phyloP scores from a whole-genome alignment of 192 early-diverging fungal genomes.

The Coemansia reversa region DNA sequence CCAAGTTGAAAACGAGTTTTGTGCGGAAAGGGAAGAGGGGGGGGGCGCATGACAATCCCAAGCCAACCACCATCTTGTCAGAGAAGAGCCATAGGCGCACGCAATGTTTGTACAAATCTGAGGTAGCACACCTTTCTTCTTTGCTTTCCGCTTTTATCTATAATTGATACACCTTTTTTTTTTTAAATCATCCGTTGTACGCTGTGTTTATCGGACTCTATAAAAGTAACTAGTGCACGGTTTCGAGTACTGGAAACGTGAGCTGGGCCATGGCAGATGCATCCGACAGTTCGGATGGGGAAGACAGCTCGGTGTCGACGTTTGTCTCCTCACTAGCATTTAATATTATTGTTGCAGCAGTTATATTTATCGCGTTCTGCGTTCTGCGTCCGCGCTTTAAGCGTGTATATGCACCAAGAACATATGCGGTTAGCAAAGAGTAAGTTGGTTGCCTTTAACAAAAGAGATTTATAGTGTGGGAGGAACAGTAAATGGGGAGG shows the following conservation, averaged over 20 bases:
- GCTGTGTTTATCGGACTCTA: not conserved
- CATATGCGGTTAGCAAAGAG: constrained; percentile 61
- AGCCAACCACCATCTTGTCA: not conserved
- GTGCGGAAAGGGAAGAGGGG: not conserved
- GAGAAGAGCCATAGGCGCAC: too few species aligned
- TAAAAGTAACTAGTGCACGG: not conserved
- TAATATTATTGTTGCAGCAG: constrained; percentile 61
- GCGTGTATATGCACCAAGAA: constrained; percentile 72
- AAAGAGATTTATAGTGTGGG: not conserved
- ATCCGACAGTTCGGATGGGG: constrained; percentile 1
- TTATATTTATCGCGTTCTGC: constrained; percentile 63
- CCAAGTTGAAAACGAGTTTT: not conserved
- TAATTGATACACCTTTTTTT: not conserved
- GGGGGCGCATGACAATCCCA: not conserved
- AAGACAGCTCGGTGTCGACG: constrained; percentile 58
- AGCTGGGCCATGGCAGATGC: constrained; percentile 2
- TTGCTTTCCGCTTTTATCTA: not conserved
- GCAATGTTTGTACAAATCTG: not conserved
- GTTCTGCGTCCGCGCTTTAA: constrained; percentile 66
- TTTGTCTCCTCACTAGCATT: constrained; percentile 73
- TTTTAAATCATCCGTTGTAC: not conserved
- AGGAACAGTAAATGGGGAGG: not conserved
- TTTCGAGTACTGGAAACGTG: not conserved
- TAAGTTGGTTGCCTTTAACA: not conserved
- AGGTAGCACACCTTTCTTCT: not conserved